These are phyloP conservation scores for Neonothopanus nambi DNA, from an alignment of 1,284 basidiomycete species.

Conservation along the genomic window DNA sequence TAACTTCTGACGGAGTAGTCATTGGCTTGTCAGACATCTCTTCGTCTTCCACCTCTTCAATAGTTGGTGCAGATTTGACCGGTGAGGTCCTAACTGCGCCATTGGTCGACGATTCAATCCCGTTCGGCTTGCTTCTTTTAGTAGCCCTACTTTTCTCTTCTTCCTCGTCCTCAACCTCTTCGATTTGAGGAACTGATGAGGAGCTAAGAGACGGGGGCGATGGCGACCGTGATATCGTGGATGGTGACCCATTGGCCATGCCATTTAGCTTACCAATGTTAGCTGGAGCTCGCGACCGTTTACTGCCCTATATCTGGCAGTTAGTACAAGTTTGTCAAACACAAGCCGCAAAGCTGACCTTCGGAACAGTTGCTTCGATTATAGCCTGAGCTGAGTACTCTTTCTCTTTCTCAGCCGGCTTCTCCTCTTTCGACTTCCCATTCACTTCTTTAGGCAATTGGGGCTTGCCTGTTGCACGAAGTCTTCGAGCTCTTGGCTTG, in stretches of 20 bases:
- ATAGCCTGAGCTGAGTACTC: conserved; percentile 59
- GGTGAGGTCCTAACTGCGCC: conserved; percentile 3
- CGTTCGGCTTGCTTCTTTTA: conserved; percentile 14
- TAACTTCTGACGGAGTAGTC: conserved; percentile 19
- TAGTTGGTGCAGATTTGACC: conserved; percentile 20
- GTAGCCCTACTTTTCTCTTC: conserved; percentile 1
- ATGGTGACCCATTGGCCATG: conserved; percentile 17
- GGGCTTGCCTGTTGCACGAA: conserved; percentile 36
- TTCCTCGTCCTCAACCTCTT: conserved; percentile 16
- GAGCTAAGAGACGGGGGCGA: conserved; percentile 24
- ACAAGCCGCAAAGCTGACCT: conserved; percentile 41
- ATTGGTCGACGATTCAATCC: background rate
- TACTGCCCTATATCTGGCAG: conserved; percentile 53
- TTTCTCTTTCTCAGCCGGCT: conserved; percentile 29
- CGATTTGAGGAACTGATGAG: conserved; percentile 12
- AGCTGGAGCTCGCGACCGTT: conserved; percentile 64
- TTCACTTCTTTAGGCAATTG: conserved; percentile 30
- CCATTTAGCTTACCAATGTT: conserved; percentile 14
- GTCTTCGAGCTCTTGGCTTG: conserved; percentile 39
- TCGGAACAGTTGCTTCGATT: conserved; percentile 71
- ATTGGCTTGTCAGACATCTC: conserved; percentile 28
- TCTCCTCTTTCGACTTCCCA: conserved; percentile 32
- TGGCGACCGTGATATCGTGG: conserved; percentile 7
- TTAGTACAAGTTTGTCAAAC: background rate
- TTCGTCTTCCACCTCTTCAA: conserved; percentile 38